Evolutionary conservation across 2,329 filamentous ascomycete genomes (phyloP), one percentile per base, ranked within the genome.

Genomic region (Apiospora sp.): DNA sequence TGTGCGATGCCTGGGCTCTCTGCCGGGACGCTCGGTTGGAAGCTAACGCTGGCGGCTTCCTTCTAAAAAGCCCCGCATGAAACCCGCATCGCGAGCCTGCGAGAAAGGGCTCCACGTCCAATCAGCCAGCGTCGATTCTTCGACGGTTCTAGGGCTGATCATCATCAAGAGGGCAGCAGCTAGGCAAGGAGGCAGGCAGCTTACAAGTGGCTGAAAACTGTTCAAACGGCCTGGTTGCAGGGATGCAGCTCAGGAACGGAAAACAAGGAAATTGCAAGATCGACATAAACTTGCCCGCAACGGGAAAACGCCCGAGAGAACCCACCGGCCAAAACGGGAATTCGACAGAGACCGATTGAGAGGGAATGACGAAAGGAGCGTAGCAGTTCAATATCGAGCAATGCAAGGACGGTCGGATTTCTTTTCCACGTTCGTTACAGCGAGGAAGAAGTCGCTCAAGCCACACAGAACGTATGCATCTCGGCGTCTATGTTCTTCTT

Each of bases 211-310:
- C 49, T 51, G 49, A 51, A 51, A 51, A 51, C 8, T 10, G 49
- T 27, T 51, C 49, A 51, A 51, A 51, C 49, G 49, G 49, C n/a
- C n/a, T 51, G 19, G 19, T 48, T 48, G 19, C 58, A 64, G 58
- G 30, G 58, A 30, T 51, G 19, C 34, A 24, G 58, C 22, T 64
- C 58, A 64, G 58, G 58, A 41, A 64, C 58, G 16, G 58, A 64
- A 64, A 64, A 64, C 58, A 64, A 41, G 58, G 58, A 64, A 64
- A 64, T 64, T 64, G 30, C 16, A 41, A 37, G 58, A 64, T 64
- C 58, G 34, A n/a, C 58, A 64, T 5, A 41, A 22, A n/a, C 34
- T 64, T 64, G 58, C 58, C 58, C 34, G 10, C 16, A 64, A 41
- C 10, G 22, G 58, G 58, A 37, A 64, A 64, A 64, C 7, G 10